These are phyloP conservation scores for Brettanomyces bruxellensis DNA, from an alignment of 805 yeast genomes.

Conservation along the genomic window DNA sequence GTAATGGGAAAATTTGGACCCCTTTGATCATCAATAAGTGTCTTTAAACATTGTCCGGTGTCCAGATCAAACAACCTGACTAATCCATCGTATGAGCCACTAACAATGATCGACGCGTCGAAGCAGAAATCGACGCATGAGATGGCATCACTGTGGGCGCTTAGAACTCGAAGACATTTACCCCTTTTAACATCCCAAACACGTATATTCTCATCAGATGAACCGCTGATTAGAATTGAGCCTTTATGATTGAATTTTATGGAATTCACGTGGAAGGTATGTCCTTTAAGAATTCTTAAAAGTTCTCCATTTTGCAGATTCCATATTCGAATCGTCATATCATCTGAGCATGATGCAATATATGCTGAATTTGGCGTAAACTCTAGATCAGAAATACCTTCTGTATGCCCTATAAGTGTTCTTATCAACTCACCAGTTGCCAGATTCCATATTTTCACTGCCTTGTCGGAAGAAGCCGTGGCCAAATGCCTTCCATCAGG, in stretches of 20 bases:
- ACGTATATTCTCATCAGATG: slow-evolving; percentile 84
- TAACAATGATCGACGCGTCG: slow-evolving; percentile 74
- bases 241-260: slow-evolving; percentile 66
- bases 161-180: slow-evolving; percentile 61
- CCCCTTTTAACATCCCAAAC: slow-evolving; percentile 82
- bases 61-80: slow-evolving; percentile 81
- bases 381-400: slow-evolving; percentile 64
- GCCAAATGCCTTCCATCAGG: slow-evolving; percentile 57
- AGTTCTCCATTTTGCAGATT: slow-evolving; percentile 42
- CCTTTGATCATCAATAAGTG: slow-evolving; percentile 72
- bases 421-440: slow-evolving; percentile 23
- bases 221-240: slow-evolving; percentile 68
- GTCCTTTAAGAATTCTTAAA: slow-evolving; percentile 53
- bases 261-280: slow-evolving; percentile 77
- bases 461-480: slow-evolving; percentile 46
- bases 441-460: slow-evolving; percentile 50
- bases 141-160: slow-evolving; percentile 92
- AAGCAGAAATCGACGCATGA: slow-evolving; percentile 63
- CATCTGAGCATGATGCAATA: slow-evolving; percentile 83
- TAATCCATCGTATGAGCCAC: slow-evolving; percentile 88
- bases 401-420: slow-evolving; percentile 47
- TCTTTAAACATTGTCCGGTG: slow-evolving; percentile 87
- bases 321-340: slow-evolving; percentile 71
- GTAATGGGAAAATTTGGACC: slow-evolving; percentile 72
- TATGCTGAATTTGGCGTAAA: slow-evolving; percentile 71